Percentiles rank a stretch among this genome's conserved stretches.
These are phyloP conservation scores for Sugiyamaella novakii DNA, from an alignment of 1,139 yeast genomes.

Conservation along the genomic window DNA sequence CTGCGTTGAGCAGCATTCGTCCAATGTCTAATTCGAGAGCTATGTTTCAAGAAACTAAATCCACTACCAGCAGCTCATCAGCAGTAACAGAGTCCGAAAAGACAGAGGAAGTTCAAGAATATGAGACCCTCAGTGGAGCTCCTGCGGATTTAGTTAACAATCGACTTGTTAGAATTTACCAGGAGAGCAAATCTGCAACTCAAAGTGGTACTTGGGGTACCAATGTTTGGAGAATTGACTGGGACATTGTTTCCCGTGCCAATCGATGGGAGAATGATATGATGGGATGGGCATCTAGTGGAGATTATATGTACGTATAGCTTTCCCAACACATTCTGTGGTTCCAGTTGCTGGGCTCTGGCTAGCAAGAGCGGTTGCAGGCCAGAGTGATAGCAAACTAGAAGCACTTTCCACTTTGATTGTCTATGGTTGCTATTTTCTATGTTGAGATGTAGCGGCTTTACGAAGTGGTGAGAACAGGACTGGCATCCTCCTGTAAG, in stretches of 20 bases:
- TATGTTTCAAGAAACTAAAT: conserved; percentile 6
- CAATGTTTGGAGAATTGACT: conserved; percentile 72
- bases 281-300: conserved; percentile 81
- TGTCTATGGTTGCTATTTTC: too few species aligned
- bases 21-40: conserved; percentile 1
- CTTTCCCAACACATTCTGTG: neutral
- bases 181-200: conserved; percentile 79
- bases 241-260: conserved; percentile 78
- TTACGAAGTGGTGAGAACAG: too few species aligned
- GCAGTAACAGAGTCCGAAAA: conserved; percentile 15
- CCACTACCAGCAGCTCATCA: neutral
- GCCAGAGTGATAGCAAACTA: too few species aligned
- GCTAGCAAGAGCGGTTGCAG: too few species aligned
- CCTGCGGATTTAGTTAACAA: conserved; percentile 63
- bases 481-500: too few species aligned
- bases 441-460: too few species aligned
- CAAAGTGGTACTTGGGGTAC: conserved; percentile 61
- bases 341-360: too few species aligned
- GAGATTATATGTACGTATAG: conserved; percentile 63
- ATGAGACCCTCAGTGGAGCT: conserved; percentile 78
- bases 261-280: conserved; percentile 90
- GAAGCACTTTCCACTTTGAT: too few species aligned
- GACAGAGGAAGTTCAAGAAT: conserved; percentile 41
- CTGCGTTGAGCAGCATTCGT: neutral
- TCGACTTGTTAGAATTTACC: conserved; percentile 75